A percentile compares a stretch with the other conserved stretches of the same genome.
Conservation (phyloP, 208 protist genomes). For the Acanthamoeba triangularis region DNA sequence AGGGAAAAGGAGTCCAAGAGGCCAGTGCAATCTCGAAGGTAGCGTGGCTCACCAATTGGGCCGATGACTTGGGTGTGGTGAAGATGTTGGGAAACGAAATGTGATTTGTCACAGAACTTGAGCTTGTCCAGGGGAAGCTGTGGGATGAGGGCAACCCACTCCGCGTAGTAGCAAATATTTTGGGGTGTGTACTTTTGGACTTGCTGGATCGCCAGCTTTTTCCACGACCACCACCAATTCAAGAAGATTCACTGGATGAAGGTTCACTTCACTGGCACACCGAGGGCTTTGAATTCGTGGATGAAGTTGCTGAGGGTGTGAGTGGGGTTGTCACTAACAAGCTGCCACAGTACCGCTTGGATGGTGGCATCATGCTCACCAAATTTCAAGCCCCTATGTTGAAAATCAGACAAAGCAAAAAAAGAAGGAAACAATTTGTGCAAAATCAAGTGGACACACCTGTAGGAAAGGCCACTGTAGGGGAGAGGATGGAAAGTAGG, state of each 20-base stretch:
- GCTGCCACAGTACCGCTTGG: not conserved
- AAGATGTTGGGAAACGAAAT: not conserved
- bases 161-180: not conserved
- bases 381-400: not conserved
- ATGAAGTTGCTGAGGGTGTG: not conserved
- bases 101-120: not conserved
- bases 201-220: not conserved
- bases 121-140: not conserved
- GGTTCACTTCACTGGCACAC: not conserved
- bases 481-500: too few relatives aligned
- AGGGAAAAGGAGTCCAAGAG: not conserved
- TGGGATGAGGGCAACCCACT: not conserved
- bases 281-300: not conserved
- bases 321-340: not conserved
- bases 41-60: not conserved
- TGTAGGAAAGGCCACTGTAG: too few relatives aligned
- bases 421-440: too few relatives aligned
- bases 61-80: not conserved
- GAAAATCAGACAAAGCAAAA: too few relatives aligned
- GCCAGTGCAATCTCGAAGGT: not conserved
- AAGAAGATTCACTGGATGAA: not conserved
- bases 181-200: not conserved
- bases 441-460: too few relatives aligned
- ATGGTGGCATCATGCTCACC: not conserved
- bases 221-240: not conserved